phyloP scores from a whole-genome alignment of 306 rosid species.

The Carpinus viminea region DNA sequence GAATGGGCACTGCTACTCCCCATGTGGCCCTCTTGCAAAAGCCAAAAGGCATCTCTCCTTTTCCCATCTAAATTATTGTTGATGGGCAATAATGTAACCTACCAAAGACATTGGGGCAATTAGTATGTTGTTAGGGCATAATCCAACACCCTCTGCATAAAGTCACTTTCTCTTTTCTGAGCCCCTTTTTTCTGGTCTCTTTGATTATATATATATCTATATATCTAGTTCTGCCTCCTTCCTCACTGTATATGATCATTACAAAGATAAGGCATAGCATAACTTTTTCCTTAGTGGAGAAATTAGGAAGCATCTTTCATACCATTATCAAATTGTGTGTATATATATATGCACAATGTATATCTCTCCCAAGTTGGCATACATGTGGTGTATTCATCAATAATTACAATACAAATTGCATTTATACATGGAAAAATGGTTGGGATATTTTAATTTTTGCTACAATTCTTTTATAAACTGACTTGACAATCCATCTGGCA shows the following conservation, averaged over 20 bases:
- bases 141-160: slow-evolving; percentile 37
- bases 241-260: not conserved
- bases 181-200: slow-evolving; percentile 6
- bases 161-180: slow-evolving; percentile 32
- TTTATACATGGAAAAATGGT: too few relatives aligned
- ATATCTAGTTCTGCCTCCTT: not conserved
- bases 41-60: slow-evolving; percentile 28
- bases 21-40: slow-evolving; percentile 42
- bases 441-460: too few relatives aligned
- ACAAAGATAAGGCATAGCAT: not conserved
- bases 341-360: too few relatives aligned
- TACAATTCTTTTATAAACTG: too few relatives aligned
- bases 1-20: slow-evolving; percentile 40
- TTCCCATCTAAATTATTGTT: slow-evolving; percentile 26
- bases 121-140: slow-evolving; percentile 34
- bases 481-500: too few relatives aligned
- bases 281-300: not conserved
- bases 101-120: slow-evolving; percentile 15
- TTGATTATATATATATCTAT: not conserved
- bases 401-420: too few relatives aligned
- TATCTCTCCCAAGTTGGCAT: too few relatives aligned
- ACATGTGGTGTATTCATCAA: too few relatives aligned
- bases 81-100: slow-evolving; percentile 29
- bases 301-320: not conserved
- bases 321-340: not conserved